These are phyloP conservation scores for Ogataea corticis DNA, from an alignment of 805 yeast species.

Conservation along the genomic window DNA sequence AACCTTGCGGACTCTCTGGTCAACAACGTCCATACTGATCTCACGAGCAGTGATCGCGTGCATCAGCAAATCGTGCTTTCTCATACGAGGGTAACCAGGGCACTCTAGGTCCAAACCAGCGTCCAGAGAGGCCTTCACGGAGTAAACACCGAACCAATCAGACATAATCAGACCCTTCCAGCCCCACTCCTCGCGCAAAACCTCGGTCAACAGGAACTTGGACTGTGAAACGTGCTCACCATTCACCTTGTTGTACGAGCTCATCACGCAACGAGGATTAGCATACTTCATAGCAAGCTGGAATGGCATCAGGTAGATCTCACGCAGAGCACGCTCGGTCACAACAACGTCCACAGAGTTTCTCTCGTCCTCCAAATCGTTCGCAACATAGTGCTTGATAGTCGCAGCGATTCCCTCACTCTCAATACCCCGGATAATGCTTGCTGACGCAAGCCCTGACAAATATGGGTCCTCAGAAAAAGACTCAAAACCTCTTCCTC, in stretches of 20 bases:
- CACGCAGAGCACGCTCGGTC: conserved; percentile 64
- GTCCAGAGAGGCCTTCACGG: conserved; percentile 46
- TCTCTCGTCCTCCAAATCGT: conserved; percentile 62
- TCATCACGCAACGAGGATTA: conserved; percentile 59
- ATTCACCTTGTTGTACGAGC: conserved; percentile 62
- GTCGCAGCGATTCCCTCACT: conserved; percentile 52
- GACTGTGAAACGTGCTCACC: conserved; percentile 61
- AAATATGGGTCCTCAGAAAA: conserved; percentile 29
- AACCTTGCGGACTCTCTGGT: conserved; percentile 51
- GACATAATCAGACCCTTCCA: conserved; percentile 60
- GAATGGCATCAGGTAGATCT: conserved; percentile 64
- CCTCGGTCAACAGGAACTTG: conserved; percentile 43
- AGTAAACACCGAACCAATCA: conserved; percentile 66
- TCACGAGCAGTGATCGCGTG: conserved; percentile 48
- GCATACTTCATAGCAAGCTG: conserved; percentile 58
- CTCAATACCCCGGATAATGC: conserved; percentile 57
- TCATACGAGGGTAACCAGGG: conserved; percentile 61
- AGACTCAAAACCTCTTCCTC: conserved; percentile 34
- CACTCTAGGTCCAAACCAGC: conserved; percentile 66
- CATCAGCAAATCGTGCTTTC: conserved; percentile 41
- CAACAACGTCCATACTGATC: conserved; percentile 42
- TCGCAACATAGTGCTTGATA: conserved; percentile 63
- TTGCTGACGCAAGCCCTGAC: conserved; percentile 49
- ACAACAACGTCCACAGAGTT: conserved; percentile 48
- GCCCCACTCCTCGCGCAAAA: conserved; percentile 58